Conservation (phyloP, 1,284 basidiomycete genomes). For the Cryptococcus amylolentus region DNA sequence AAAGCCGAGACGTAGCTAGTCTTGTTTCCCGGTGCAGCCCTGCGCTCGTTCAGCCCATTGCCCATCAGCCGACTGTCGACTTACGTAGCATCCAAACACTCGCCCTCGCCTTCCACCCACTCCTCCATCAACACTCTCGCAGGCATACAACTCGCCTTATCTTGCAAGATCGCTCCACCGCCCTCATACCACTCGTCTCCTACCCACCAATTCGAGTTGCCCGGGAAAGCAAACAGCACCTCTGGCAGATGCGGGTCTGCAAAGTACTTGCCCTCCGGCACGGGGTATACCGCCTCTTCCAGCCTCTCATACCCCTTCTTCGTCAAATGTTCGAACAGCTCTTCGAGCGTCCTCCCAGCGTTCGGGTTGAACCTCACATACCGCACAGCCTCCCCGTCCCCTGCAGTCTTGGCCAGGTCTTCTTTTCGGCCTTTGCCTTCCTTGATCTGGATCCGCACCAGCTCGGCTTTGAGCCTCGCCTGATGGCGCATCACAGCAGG, state of each 20-base stretch:
- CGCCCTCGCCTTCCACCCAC: slow-evolving; percentile 40
- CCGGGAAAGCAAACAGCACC: slow-evolving; percentile 69
- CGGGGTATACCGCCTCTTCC: slow-evolving; percentile 31
- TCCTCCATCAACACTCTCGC: slow-evolving; percentile 65
- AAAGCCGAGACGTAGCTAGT: slow-evolving; percentile 88
- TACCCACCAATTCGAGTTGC: slow-evolving; percentile 53
- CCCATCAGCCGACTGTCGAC: slow-evolving; percentile 5
- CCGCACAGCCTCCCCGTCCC: slow-evolving; percentile 55
- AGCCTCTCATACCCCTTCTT: slow-evolving; percentile 27
- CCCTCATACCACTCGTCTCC: slow-evolving; percentile 44
- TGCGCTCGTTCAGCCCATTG: slow-evolving; percentile 4
- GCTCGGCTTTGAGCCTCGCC: slow-evolving; percentile 78
- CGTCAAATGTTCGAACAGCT: slow-evolving; percentile 16
- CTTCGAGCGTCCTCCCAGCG: slow-evolving; percentile 39
- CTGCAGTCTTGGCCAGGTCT: slow-evolving; percentile 56
- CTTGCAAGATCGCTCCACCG: slow-evolving; percentile 76
- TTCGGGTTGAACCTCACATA: slow-evolving; percentile 81
- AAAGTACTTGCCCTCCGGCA: slow-evolving; percentile 54
- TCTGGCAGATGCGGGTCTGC: slow-evolving; percentile 74
- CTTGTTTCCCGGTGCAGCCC: slow-evolving; percentile 96
- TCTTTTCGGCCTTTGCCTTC: slow-evolving; percentile 63
- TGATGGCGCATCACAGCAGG: slow-evolving; percentile 77
- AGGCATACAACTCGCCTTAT: slow-evolving; percentile 97
- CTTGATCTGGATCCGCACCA: slow-evolving; percentile 78
- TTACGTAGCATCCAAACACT: slow-evolving; percentile 83